These are phyloP conservation scores for Boletellus dicymbophilus DNA, from an alignment of 1,284 basidiomycete genomes.

Conservation along the genomic window DNA sequence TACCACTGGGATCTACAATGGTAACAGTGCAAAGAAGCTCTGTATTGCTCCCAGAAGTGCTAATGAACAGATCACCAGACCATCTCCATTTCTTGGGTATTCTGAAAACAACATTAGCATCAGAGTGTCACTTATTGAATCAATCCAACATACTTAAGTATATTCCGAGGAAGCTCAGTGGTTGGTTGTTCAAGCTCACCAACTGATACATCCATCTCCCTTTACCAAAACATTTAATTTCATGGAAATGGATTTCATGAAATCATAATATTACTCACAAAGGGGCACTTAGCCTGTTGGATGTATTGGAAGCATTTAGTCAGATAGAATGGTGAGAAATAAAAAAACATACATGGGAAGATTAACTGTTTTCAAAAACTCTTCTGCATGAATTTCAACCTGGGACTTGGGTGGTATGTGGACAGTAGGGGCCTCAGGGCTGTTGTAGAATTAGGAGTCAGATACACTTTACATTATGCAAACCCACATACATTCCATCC, in stretches of 20 bases:
- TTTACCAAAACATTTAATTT: conserved; percentile 6
- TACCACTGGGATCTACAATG: conserved; percentile 46
- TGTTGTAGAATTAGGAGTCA: conserved; percentile 1
- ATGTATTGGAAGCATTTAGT: neutral
- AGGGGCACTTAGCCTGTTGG: conserved; percentile 24
- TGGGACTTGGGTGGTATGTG: conserved; percentile 20
- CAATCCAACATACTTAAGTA: conserved; percentile 26
- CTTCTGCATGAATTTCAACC: conserved; percentile 21
- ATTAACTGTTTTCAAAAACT: conserved; percentile 24
- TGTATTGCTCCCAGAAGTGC: conserved; percentile 29
- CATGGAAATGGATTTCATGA: neutral
- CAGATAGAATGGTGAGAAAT: neutral
- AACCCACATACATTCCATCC: conserved; percentile 10
- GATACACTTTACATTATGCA: neutral
- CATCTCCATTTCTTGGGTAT: conserved; percentile 49
- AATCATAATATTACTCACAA: conserved; percentile 19
- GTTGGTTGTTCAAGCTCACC: conserved; percentile 2
- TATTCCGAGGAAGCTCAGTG: conserved; percentile 16
- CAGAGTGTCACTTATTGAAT: neutral
- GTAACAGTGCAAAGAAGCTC: conserved; percentile 49
- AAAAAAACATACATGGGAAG: conserved; percentile 25
- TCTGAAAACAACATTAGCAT: conserved; percentile 11
- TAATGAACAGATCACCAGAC: conserved; percentile 45
- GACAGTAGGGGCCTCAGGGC: conserved; percentile 2
- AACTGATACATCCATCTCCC: conserved; percentile 12